Evolutionary conservation across 495 filamentous ascomycete genomes (phyloP), one percentile per base, ranked within the genome.

Genomic region (Aspergillus diversus): DNA sequence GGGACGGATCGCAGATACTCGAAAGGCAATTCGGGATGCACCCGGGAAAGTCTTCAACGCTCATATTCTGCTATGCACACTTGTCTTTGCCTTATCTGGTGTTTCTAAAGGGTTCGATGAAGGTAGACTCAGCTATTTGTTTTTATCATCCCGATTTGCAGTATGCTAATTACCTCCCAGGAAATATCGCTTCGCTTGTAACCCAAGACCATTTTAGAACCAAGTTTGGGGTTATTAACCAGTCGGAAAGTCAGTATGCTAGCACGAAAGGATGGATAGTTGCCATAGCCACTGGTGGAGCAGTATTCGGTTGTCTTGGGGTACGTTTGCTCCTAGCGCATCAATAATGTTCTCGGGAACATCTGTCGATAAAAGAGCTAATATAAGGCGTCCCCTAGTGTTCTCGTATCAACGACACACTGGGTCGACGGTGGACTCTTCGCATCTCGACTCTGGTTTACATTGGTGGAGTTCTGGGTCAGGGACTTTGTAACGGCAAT

Each of bases 1-100:
- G 63, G 87, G 87, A 12, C 87, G 86, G 63, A 86, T 89, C 65
- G 76, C 80, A 12, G 82, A 84, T 46, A 87, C 88, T 69, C 88
- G 59, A 34, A 82, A 74, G 55, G 53, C 74, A 63, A 59, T 63
- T 33, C 39, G 37, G 27, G 59, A 65, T 37, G 59, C 69, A 31
- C 61, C 69, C 17, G 64, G 60, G 35, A 57, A 58, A 9, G 63
- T 65, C 42, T 66, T 71, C 57, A 69, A 71, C 37, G 49, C 42
- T 17, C 66, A 69, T 59, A 46, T 69, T 12, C 11, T 69, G n/a
- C 51, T 65, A 32, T 66, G 61, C 34, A 68, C 69, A 9, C 60
- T 52, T 15, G 62, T 68, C 17, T 71, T 71, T 47, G 66, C 66
- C 5, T 62, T 71, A 15, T 33, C 69, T 21, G 66, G 69, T 33